phyloP scores from a whole-genome alignment of 139 green algal genomes.

The Edaphochlamys debaryana region DNA sequence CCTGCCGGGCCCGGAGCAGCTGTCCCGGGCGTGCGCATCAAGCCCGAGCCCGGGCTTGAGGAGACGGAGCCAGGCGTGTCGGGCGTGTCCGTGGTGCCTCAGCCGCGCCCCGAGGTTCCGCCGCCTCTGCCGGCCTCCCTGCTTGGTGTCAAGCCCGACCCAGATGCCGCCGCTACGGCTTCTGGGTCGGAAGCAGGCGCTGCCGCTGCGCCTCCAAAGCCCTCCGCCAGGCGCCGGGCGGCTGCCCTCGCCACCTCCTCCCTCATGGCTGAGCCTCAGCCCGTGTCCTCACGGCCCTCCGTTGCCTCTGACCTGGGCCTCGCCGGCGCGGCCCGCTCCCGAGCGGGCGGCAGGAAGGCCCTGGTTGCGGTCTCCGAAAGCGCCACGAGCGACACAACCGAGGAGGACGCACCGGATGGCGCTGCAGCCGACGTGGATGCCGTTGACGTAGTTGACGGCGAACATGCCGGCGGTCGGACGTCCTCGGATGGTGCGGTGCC shows the following conservation, averaged over 20 bases:
- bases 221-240: background rate
- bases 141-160: background rate
- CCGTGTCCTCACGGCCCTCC: background rate
- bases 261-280: background rate
- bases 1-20: background rate
- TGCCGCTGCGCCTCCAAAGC: too few species aligned
- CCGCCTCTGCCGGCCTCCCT: background rate
- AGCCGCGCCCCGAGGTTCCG: too few species aligned
- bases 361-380: too few species aligned
- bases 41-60: conserved; percentile 5
- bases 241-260: conserved; percentile 3
- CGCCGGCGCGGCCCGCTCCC: background rate
- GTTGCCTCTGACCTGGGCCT: background rate
- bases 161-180: background rate
- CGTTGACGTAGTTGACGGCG: background rate
- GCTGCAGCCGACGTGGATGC: too few species aligned
- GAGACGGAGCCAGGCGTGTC: too few species aligned
- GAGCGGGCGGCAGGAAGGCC: too few species aligned
- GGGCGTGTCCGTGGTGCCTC: too few species aligned
- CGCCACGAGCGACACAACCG: too few species aligned
- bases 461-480: too few species aligned
- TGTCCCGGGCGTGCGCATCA: background rate
- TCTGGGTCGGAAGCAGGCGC: too few species aligned
- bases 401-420: too few species aligned
- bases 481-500: too few species aligned